Evolutionary conservation across 192 early-diverging fungal genomes (phyloP), one percentile per base, ranked within the genome.

Genomic region (Dissophora ornata): DNA sequence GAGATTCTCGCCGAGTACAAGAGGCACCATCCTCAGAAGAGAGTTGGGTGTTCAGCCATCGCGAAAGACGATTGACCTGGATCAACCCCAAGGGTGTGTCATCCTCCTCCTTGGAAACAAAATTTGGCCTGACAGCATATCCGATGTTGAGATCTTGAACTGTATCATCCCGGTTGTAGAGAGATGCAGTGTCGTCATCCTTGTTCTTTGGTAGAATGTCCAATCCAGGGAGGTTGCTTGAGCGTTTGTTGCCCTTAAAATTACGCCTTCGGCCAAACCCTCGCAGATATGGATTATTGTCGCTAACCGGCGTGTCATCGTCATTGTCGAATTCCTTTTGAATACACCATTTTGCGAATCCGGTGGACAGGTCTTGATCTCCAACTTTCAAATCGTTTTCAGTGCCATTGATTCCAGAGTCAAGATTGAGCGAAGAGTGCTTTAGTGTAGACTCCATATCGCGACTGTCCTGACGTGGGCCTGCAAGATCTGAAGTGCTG

Each of bases 31-130:
- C 71, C 26, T 59, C 62, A 8, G 71, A 74, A 21, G 71, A 66
- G 42, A 74, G 71, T 41, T 74, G 71, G 6, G 71, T 74, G 34
- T 53, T 74, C 55, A 49, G 62, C 71, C 71, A 74, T 16, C 71
- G 62, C 5, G 62, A 60, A 8, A 25, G 46, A 2, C 36, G 57
- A 46, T 18, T 53, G 36, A 2, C 29, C 46, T 18, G 44, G 54
- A 4, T 40, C 55, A 41, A 22, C 1, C 70, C 56, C 11, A 74
- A 28, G 1, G 70, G 70, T 4, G 60, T 22, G 6, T 74, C 70
- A 15, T 74, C 61, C 22, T 73, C 70, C 49, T 65, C 70, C 25
- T 62, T 38, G 21, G 26, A 13, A 3, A 32, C 29, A 32, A 13
- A 4, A 13, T 13, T 15, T 15, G 28, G 51, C 3, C 1, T n/a